These are phyloP conservation scores for Keqinozyma sinolaborantium DNA, from an alignment of 1,139 yeast genomes.

Conservation along the genomic window DNA sequence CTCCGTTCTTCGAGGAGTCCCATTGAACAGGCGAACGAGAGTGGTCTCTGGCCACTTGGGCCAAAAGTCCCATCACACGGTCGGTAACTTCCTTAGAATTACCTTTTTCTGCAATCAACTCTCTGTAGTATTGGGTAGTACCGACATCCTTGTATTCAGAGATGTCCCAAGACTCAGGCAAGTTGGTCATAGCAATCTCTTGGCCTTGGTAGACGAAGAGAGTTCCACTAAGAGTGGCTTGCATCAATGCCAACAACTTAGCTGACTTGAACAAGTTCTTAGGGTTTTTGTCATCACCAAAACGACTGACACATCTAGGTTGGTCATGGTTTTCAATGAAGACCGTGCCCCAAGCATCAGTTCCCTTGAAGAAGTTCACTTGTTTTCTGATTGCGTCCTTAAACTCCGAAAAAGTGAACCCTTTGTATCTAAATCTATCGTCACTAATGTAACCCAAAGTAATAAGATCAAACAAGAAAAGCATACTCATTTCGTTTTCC, in stretches of 20 bases:
- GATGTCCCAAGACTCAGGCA: conserved; percentile 41
- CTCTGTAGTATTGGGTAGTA: conserved; percentile 38
- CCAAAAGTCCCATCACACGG: conserved; percentile 29
- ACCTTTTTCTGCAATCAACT: conserved; percentile 24
- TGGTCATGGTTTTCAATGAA: conserved; percentile 61
- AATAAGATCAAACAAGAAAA: conserved; percentile 47
- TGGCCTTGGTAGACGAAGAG: conserved; percentile 59
- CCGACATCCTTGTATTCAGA: conserved; percentile 51
- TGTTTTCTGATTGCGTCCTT: conserved; percentile 39
- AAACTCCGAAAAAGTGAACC: conserved; percentile 37
- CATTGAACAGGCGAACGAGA: conserved; percentile 62
- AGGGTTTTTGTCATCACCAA: conserved; percentile 31
- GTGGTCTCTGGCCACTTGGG: conserved; percentile 47
- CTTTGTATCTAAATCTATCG: conserved; percentile 31
- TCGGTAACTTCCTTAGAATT: conserved; percentile 29
- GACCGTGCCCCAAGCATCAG: conserved; percentile 60
- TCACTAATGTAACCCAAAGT: conserved; percentile 34
- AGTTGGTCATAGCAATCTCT: conserved; percentile 55
- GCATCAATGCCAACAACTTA: conserved; percentile 46
- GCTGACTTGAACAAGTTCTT: conserved; percentile 36
- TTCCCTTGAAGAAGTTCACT: conserved; percentile 42
- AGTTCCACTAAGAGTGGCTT: conserved; percentile 51
- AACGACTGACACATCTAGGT: conserved; percentile 50
- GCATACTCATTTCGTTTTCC: conserved; percentile 48
- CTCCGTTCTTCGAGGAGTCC: conserved; percentile 42